Evolutionary conservation across 306 rosid genomes (phyloP), one percentile per base, ranked within the genome.

Genomic region (Hippophae rhamnoides): DNA sequence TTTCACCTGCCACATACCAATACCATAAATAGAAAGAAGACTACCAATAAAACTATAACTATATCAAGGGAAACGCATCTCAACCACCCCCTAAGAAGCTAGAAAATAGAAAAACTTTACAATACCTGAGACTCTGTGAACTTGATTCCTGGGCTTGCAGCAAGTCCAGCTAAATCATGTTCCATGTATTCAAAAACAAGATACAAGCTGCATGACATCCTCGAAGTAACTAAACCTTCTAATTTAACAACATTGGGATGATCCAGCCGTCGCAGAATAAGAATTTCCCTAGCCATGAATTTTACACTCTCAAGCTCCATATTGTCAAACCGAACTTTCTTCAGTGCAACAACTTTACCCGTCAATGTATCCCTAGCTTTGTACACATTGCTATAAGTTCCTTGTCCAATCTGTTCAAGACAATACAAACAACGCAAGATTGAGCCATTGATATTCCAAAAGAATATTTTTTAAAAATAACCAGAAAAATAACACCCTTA

Each of bases 121-220:
- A 56, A 50, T 67, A 89, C 97, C 90, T 89, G 97, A 52, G 97
- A 69, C 64, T 83, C 90, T 3, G 92, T 86, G 68, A 89, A 89
- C 76, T 84, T 83, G 66, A 86, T 81, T 50, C 66, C 68, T 0
- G 92, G 95, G 74, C 81, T 89, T 0, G 97, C 86, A 55, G 95
- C 88, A 69, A 89, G 97, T 70, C 95, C 97, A 44, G 92, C 97
- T 81, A 89, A 78, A 74, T 89, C 97, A 70, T 89, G 97, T 67
- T 78, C 97, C 97, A 89, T 89, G 64, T 86, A 89, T 55, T 60
- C 76, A 78, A 86, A 79, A 6, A 86, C 95, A 58, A 89, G 95
- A 75, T 89, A 89, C 65, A 89, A 80, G 80, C 92, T 83, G 68
- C 97, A 89, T 2, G 95, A 79, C 97, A 89, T 81, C 72, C 95